Conservation (phyloP, 352 stramenopile species). For the Globisporangium ultimum region DNA sequence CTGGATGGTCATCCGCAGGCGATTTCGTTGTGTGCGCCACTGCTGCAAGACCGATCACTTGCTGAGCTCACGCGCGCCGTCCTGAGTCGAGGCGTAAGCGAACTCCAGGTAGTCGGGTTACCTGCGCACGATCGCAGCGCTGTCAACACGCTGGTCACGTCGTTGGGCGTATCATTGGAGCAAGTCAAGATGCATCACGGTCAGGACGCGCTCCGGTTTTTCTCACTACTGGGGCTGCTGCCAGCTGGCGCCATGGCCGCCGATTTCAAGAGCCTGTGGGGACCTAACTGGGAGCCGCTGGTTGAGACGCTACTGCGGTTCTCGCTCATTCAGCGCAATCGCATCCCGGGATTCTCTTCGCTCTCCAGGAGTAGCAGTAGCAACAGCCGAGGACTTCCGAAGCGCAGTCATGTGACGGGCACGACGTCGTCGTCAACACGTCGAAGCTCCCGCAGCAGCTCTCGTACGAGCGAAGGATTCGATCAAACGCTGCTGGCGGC, state of each 20-base stretch:
- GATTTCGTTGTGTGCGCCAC: slow-evolving; percentile 70
- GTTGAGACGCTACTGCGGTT: slow-evolving; percentile 71
- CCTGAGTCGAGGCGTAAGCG: slow-evolving; percentile 61
- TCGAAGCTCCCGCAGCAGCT: slow-evolving; percentile 21
- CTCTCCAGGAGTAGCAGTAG: slow-evolving; percentile 29
- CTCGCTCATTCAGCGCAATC: slow-evolving; percentile 73
- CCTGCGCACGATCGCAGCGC: slow-evolving; percentile 64
- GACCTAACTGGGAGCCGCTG: slow-evolving; percentile 53
- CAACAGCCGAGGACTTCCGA: slow-evolving; percentile 36
- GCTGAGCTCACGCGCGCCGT: slow-evolving; percentile 72
- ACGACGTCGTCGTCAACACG: slow-evolving; percentile 20
- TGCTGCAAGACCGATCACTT: slow-evolving; percentile 72
- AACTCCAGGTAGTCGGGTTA: slow-evolving; percentile 63
- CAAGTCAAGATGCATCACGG: slow-evolving; percentile 69
- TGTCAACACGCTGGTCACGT: slow-evolving; percentile 75
- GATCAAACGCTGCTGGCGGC: slow-evolving; percentile 61
- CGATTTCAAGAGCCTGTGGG: slow-evolving; percentile 78
- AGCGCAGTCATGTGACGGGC: slow-evolving; percentile 30
- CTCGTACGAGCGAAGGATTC: slow-evolving; percentile 36
- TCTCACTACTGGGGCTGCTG: slow-evolving; percentile 64
- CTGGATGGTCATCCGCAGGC: slow-evolving; percentile 78
- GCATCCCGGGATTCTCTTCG: slow-evolving; percentile 52
- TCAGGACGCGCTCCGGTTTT: slow-evolving; percentile 70
- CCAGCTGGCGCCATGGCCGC: slow-evolving; percentile 69
- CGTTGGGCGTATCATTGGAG: slow-evolving; percentile 66